Evolutionary conservation across 106 monocot genomes (phyloP), one percentile per base, ranked within the genome.

Genomic region (Allium cepa): DNA sequence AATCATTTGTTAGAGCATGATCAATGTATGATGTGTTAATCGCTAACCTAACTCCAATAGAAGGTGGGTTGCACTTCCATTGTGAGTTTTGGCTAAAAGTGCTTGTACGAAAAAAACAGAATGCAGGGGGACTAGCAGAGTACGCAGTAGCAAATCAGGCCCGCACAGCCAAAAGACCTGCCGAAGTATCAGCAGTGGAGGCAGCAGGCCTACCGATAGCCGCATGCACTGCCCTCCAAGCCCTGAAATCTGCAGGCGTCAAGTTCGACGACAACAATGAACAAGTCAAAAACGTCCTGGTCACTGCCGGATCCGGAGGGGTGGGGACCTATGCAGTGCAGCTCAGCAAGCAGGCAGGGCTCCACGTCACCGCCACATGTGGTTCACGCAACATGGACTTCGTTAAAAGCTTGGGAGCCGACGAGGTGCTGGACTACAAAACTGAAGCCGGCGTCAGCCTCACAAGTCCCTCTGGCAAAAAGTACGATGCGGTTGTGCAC

Each of bases 301-400:
- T 87, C 71, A 87, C 87, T 2, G 80, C 79, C 0, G 87, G 80
- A 16, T 87, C 87, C 0, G 83, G 87, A 12, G 87, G 87, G 1
- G 77, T 87, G 1, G 83, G 87, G 4, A 56, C 51, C 3, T 87
- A 75, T 26, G 87, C 87, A 0, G 72, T 80, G 36, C 83, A 83
- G 75, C 80, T 83, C 18, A 77, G 79, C 0, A 87, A 80, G 71
- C 71, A 83, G 0, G 78, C 71, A 4, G 67, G 61, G 53, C 64
- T 67, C 8, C 84, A 79, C 26, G 80, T 84, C 1, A 80, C 84
- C 0, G 77, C 84, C 10, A 84, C 84, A 11, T 84, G 84, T 18
- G 80, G 84, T 0, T 63, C 79, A 3, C 79, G 84, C 48, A 84
- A 84, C 53, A 26, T 84, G 0, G 80, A 79, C 1, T 28, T 84